phyloP scores from a whole-genome alignment of 1,284 basidiomycete genomes.

The Ustilago bromivora region DNA sequence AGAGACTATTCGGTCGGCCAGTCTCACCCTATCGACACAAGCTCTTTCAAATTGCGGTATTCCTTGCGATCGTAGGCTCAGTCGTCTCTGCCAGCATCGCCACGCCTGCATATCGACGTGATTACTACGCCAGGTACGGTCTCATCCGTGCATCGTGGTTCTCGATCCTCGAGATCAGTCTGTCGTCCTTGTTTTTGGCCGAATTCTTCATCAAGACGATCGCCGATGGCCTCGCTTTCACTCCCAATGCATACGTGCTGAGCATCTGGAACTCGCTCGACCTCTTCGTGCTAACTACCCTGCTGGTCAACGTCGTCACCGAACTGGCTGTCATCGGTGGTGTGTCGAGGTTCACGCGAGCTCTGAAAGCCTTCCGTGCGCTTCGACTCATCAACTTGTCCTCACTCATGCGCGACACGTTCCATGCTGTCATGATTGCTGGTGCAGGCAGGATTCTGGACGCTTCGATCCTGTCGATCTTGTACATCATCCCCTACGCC shows the following conservation, averaged over 20 bases:
- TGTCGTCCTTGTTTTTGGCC: constrained; percentile 81
- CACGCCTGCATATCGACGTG: constrained; percentile 84
- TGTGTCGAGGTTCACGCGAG: constrained; percentile 83
- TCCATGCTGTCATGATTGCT: constrained; percentile 89
- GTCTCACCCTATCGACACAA: constrained; percentile 74
- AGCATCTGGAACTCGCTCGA: constrained; percentile 94
- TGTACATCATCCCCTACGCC: constrained; percentile 95
- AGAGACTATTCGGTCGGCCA: constrained; percentile 75
- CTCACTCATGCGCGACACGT: constrained; percentile 82
- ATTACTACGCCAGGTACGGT: constrained; percentile 78
- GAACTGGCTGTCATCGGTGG: constrained; percentile 80
- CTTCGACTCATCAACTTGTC: constrained; percentile 84
- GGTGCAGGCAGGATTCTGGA: constrained; percentile 88
- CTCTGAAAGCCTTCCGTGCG: constrained; percentile 89
- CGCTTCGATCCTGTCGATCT: constrained; percentile 88
- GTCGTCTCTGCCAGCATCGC: constrained; percentile 87
- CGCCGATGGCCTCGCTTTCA: constrained; percentile 87
- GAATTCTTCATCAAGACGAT: constrained; percentile 92
- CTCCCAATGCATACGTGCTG: constrained; percentile 91
- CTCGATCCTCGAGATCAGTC: constrained; percentile 81
- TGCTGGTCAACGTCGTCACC: constrained; percentile 84
- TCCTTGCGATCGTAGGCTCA: constrained; percentile 83
- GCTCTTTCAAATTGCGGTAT: constrained; percentile 81
- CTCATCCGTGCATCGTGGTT: constrained; percentile 83
- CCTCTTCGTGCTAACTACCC: constrained; percentile 83